Base-by-base conservation (phyloP, 2,329 filamentous ascomycete genomes). In the Claviceps lovelessii region DNA sequence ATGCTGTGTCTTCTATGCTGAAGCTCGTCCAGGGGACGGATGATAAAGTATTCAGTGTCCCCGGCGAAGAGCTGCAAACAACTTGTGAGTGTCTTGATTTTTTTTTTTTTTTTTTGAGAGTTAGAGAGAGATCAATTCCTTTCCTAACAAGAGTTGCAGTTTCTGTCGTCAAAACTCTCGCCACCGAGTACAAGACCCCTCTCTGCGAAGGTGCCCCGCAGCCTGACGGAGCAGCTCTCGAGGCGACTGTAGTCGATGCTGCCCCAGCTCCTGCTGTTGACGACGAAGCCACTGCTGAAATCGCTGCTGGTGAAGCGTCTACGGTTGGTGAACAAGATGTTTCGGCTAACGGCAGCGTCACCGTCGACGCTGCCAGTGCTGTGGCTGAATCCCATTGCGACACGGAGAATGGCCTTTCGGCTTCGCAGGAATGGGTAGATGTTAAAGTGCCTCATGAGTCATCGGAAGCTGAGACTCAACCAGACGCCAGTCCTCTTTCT, bases 1-100 rank as follows among this genome's bases (percentile, higher is more conserved):
- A 74, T 61, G 88, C 86, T 52, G 86, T 93, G 29, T 73, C 79
- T 54, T 81, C 85, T 55, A 89, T 89, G 72, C 70, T 88, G 64
- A 90, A 87, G 73, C 76, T 94, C 56, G 85, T 90, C 54, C 76
- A 88, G 56, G 87, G 86, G 39, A 76, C 80, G 31, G 76, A 83
- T 15, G 86, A 91, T 59, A 74, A 74, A 56, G 81, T 87, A 2
- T 70, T 74, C 59, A 84, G 80, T 60, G 84, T 86, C 33, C 74
- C 76, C 52, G 83, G 84, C 55, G 80, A 85, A 39, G 67, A 76
- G 58, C 76, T 89, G 29, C 71, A 80, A 61, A 82, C 87, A 31
- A 88, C 84, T 44, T 93, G 88, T 91, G 74, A 68, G 84, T 73
- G 56, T 56, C 42, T 42, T n/a, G 15, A 50, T 13, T 37, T 11